phyloP scores from a whole-genome alignment of 495 filamentous ascomycete species.

The Penicillium crystallinum region DNA sequence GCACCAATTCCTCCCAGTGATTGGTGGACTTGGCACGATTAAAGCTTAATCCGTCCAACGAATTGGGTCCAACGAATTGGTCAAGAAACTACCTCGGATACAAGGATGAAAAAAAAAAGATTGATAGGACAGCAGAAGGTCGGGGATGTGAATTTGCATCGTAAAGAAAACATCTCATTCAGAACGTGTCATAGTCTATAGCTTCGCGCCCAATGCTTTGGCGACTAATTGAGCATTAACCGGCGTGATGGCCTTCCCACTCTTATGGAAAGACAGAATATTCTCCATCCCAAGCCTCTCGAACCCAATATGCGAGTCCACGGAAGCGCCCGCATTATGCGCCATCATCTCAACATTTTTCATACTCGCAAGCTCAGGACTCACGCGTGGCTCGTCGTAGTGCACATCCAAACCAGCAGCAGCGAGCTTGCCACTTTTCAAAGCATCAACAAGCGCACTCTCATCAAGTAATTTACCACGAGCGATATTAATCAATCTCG shows the following conservation, averaged over 20 bases:
- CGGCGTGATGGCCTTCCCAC: constrained; percentile 53
- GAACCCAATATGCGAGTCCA: constrained; percentile 68
- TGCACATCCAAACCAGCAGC: constrained; percentile 67
- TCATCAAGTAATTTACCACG: constrained; percentile 66
- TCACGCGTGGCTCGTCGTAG: constrained; percentile 46
- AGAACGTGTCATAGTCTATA: background rate
- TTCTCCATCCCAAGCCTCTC: constrained; percentile 71
- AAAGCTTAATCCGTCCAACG: no score
- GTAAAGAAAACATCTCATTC: background rate
- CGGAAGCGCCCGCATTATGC: constrained; percentile 67
- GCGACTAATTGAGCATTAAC: constrained; percentile 56
- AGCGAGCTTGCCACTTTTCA: constrained; percentile 49
- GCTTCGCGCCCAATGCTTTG: constrained; percentile 17
- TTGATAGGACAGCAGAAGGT: no score
- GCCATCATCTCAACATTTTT: constrained; percentile 56
- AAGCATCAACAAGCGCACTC: constrained; percentile 57
- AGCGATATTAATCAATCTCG: constrained; percentile 68
- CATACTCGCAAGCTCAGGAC: constrained; percentile 46
- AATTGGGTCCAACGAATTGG: no score
- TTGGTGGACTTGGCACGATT: no score
- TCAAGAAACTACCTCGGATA: no score
- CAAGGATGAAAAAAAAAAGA: no score
- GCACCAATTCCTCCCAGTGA: no score
- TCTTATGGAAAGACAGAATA: constrained; percentile 54
- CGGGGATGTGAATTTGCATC: no score